Evolutionary conservation across 2,329 filamentous ascomycete genomes (phyloP).

Genomic region (Nemania serpens): DNA sequence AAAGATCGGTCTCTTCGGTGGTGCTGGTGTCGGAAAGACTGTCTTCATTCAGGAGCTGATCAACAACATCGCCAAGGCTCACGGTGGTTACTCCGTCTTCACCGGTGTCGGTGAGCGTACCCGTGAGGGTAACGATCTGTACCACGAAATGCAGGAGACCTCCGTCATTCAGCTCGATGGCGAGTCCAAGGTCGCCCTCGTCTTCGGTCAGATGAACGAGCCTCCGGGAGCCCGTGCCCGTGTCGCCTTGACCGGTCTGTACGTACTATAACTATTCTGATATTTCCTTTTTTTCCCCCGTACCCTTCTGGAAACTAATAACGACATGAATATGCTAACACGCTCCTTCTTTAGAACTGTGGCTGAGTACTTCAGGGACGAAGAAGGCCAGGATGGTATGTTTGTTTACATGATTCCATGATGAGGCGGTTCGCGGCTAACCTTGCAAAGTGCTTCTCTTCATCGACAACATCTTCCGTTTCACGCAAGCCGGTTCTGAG

Average conservation of each 20-base stretch:
- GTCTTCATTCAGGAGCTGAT: slow-evolving; percentile 99
- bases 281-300: too few relatives aligned
- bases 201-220: slow-evolving; percentile 99
- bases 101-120: slow-evolving; percentile 99
- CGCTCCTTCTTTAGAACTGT: too few relatives aligned
- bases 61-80: slow-evolving; percentile 99
- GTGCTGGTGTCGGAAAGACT: slow-evolving; percentile 99
- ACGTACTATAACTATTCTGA: too few relatives aligned
- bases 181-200: slow-evolving; percentile 98
- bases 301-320: too few relatives aligned
- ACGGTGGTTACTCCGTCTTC: slow-evolving; percentile 99
- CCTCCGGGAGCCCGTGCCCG: slow-evolving; percentile 98
- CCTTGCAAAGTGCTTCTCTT: slow-evolving; percentile 82
- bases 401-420: slow-evolving; percentile 5
- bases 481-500: slow-evolving; percentile 99
- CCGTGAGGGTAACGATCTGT: slow-evolving; percentile 99
- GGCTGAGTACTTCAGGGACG: slow-evolving; percentile 80
- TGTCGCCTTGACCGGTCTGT: slow-evolving; percentile 89
- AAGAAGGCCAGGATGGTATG: slow-evolving; percentile 83
- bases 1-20: slow-evolving; percentile 99
- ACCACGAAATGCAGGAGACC: slow-evolving; percentile 99
- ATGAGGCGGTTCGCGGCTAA: slow-evolving; percentile 13
- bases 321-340: too few relatives aligned
- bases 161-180: slow-evolving; percentile 99
- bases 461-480: slow-evolving; percentile 99